Conservation (phyloP, 2,329 filamentous ascomycete species). For the Fusarium lateritium region DNA sequence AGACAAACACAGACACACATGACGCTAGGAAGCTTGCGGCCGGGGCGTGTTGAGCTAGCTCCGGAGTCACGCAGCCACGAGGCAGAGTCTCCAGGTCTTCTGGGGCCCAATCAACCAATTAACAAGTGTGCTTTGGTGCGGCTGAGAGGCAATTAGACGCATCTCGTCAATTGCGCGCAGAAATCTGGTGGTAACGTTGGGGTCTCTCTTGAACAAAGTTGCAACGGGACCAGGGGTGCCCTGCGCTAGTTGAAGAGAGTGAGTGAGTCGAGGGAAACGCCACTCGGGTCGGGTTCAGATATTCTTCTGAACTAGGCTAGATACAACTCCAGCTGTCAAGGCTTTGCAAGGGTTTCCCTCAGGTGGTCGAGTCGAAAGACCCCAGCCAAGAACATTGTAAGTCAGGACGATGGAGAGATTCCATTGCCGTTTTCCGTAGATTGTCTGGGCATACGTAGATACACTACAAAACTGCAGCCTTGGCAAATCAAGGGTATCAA, state of each 20-base stretch:
- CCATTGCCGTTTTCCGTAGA: slow-evolving; percentile 34
- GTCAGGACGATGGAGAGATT: slow-evolving; percentile 21
- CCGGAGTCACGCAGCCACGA: slow-evolving; percentile 37
- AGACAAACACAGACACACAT: slow-evolving; percentile 17
- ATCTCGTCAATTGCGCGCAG: slow-evolving; percentile 26
- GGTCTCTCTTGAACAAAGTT: slow-evolving; percentile 25
- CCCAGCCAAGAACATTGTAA: slow-evolving; percentile 18
- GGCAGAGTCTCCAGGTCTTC: slow-evolving; percentile 35
- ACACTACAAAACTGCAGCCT: neutral
- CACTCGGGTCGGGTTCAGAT: slow-evolving; percentile 13
- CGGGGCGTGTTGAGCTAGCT: slow-evolving; percentile 27
- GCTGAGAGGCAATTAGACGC: slow-evolving; percentile 42
- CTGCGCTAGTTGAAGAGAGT: slow-evolving; percentile 14
- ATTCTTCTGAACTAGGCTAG: slow-evolving; percentile 14
- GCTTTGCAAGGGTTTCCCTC: slow-evolving; percentile 28
- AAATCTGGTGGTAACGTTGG: slow-evolving; percentile 28
- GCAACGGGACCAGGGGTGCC: slow-evolving; percentile 22
- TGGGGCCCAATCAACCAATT: slow-evolving; percentile 34
- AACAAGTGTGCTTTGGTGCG: slow-evolving; percentile 34
- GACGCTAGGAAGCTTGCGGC: slow-evolving; percentile 44
- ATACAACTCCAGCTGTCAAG: slow-evolving; percentile 22
- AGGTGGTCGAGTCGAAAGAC: slow-evolving; percentile 25
- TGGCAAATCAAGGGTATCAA: slow-evolving; percentile 20
- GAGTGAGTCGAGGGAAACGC: slow-evolving; percentile 29
- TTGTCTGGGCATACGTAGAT: slow-evolving; percentile 37